Conservation (phyloP, 2,329 filamentous ascomycete genomes). For the Penicillium sp. region DNA sequence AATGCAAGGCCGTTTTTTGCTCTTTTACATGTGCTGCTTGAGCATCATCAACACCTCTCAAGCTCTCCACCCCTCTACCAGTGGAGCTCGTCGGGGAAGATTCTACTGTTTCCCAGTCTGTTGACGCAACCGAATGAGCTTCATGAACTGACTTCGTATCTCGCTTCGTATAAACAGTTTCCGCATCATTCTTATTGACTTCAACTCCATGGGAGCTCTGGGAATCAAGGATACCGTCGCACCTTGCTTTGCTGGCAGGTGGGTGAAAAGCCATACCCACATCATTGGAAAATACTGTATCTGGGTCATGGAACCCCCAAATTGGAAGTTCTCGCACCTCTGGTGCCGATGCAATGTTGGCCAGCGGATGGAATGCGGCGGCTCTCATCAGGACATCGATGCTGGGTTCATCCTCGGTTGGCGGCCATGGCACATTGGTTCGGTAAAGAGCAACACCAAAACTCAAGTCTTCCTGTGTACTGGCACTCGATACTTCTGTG, state of each 20-base stretch:
- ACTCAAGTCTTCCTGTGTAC: conserved; percentile 20
- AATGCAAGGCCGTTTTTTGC: background rate
- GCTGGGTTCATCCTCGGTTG: background rate
- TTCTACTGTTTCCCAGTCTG: conserved; percentile 1
- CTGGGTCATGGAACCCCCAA: background rate
- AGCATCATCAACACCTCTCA: background rate
- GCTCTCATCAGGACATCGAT: conserved; percentile 1
- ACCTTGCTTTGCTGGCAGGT: background rate
- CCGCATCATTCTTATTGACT: no score
- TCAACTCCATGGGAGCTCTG: background rate
- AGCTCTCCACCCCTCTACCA: background rate
- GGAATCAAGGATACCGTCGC: background rate
- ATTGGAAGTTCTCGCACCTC: background rate
- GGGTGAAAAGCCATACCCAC: background rate
- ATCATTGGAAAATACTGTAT: background rate
- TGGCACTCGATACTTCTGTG: conserved; percentile 8
- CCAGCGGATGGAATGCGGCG: conserved; percentile 1
- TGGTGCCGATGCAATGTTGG: conserved; percentile 6
- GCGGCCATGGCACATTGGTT: background rate
- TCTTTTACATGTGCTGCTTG: background rate
- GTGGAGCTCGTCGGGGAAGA: background rate
- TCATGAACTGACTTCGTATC: background rate
- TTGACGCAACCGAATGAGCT: background rate
- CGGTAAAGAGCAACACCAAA: conserved; percentile 20
- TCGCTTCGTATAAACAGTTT: no score